Evolutionary conservation across 208 protist genomes (phyloP), one percentile per base, ranked within the genome.

Genomic region (Crithidia thermophila): DNA sequence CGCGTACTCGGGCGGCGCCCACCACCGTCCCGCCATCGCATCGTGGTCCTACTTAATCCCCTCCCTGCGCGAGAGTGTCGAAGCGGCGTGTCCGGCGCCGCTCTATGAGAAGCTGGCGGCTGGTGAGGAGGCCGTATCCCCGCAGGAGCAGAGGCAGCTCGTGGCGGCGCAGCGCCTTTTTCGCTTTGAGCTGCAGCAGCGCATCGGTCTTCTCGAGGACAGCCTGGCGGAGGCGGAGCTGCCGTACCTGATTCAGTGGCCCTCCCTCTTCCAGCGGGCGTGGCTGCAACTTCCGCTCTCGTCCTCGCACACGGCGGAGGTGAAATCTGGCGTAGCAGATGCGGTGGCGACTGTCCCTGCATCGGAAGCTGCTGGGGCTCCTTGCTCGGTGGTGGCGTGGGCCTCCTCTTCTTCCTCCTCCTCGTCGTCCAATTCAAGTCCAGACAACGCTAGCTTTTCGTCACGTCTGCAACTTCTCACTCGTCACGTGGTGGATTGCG

Each of bases 131-230:
- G 5, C 68, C 1, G 61, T 88, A 16, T 70, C 75, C 8, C 9
- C 50, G 39, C 21, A 31, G 21, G 79, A 84, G 57, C 23, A 28
- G 28, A 43, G 71, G 23, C 40, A 53, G 27, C 59, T 85, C 28
- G 23, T 34, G 5, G 77, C 76, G 5, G 82, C 79, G 11, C 83
- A 89, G 61, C 51, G 50, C 20, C 55, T 87, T 14, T 88, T 93
- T 61, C 67, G 78, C 31, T 93, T 90, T 52, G 90, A 95, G 64
- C 71, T 95, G 20, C 79, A 83, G 33, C 78, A 83, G 33, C 87
- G 87, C 11, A 47, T 95, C 27, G 79, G 84, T 4, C 73, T 95
- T 13, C 55, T 95, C 20, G 87, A 95, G 67, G 90, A 95, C 63
- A 84, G 83, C 27, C 72, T 95, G 13, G 72, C 75, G 1, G 74